Conservation (phyloP, 2,329 filamentous ascomycete species). For the Cladosporium velox region DNA sequence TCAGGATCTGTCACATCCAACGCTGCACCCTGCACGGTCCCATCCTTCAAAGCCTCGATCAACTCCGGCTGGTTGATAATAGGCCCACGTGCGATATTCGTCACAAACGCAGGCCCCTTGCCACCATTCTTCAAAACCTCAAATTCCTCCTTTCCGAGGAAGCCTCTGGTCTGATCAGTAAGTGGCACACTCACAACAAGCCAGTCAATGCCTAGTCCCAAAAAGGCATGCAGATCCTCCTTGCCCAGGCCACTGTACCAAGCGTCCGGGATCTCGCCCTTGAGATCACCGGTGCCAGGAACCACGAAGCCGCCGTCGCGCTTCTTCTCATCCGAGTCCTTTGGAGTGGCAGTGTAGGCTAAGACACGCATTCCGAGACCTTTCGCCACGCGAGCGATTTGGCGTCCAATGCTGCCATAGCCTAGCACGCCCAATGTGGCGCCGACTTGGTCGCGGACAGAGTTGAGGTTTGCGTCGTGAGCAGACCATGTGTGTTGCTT, state of each 20-base stretch:
- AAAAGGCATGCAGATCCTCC: slow-evolving; percentile 54
- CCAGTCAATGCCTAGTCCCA: slow-evolving; percentile 58
- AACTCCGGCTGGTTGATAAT: slow-evolving; percentile 65
- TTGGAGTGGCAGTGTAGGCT: slow-evolving; percentile 72
- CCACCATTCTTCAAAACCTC: slow-evolving; percentile 34
- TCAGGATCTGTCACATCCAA: slow-evolving; percentile 80
- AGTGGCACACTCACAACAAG: slow-evolving; percentile 60
- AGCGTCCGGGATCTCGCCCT: slow-evolving; percentile 55
- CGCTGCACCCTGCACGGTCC: slow-evolving; percentile 65
- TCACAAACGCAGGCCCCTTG: slow-evolving; percentile 54
- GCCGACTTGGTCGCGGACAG: slow-evolving; percentile 57
- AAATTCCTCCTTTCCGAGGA: slow-evolving; percentile 59
- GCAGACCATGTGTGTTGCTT: slow-evolving; percentile 57
- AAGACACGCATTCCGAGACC: slow-evolving; percentile 67
- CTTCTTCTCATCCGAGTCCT: slow-evolving; percentile 65
- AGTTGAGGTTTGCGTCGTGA: slow-evolving; percentile 38
- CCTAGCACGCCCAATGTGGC: slow-evolving; percentile 62
- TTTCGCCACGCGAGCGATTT: slow-evolving; percentile 45
- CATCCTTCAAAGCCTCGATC: slow-evolving; percentile 60
- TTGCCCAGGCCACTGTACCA: slow-evolving; percentile 61
- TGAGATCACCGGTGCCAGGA: slow-evolving; percentile 63
- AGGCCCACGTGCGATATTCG: slow-evolving; percentile 70
- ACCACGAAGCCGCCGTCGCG: slow-evolving; percentile 67
- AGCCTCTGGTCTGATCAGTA: slow-evolving; percentile 56
- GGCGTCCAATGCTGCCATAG: slow-evolving; percentile 64